A percentile compares a stretch with the other conserved stretches of the same genome.
phyloP scores from a whole-genome alignment of 163 green algal genomes.

The Coccomyxa subellipsoidea region DNA sequence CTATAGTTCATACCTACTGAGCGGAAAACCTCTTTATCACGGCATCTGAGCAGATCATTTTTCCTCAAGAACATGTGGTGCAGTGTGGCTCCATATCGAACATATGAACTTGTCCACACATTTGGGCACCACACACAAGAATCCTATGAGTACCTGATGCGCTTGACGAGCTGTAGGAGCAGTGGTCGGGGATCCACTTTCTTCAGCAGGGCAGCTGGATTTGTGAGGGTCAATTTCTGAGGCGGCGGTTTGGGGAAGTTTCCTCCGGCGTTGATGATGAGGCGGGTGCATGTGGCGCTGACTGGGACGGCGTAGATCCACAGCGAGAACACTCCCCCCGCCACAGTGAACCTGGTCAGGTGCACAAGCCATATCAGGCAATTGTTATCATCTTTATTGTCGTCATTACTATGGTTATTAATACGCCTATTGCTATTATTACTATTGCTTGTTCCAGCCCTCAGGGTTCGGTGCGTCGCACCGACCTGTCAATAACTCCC shows the following conservation, averaged over 20 bases:
- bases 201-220: not conserved
- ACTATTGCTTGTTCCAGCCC: too few species aligned
- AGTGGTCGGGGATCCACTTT: not conserved
- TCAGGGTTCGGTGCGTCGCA: too few species aligned
- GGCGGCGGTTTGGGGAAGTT: not conserved
- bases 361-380: not conserved
- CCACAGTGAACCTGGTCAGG: not conserved
- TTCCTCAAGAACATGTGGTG: too few species aligned
- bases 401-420: too few species aligned
- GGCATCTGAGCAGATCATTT: too few species aligned
- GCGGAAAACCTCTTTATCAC: too few species aligned
- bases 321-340: not conserved
- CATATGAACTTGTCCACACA: too few species aligned
- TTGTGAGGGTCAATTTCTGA: not conserved
- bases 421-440: too few species aligned
- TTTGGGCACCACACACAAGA: too few species aligned
- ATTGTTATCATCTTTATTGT: not conserved
- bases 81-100: too few species aligned
- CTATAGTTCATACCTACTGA: too few species aligned
- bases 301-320: slow-evolving; percentile 17
- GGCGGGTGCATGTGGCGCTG: slow-evolving; percentile 16
- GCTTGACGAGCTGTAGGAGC: not conserved
- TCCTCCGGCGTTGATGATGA: slow-evolving; percentile 26
- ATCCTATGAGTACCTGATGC: not conserved
- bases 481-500: too few species aligned